Base-by-base conservation (phyloP, 2,329 filamentous ascomycete species). In the Xenosphaeropsis pyriputrescens region DNA sequence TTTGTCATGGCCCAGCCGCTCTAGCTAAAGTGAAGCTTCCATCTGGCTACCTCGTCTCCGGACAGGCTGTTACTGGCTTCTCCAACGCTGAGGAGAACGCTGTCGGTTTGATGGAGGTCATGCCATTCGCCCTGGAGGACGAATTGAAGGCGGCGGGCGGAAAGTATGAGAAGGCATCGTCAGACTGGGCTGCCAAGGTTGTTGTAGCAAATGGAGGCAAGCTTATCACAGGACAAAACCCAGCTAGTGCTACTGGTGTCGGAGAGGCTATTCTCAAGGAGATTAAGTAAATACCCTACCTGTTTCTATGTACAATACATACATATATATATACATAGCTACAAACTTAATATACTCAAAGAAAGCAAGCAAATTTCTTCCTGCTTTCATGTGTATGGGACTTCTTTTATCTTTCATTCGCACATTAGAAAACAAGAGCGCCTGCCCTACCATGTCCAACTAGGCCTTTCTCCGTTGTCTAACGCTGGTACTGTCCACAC, bases 1-100 rank as follows among this genome's bases (percentile, higher is more conserved):
- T 82, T 35, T 81, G 77, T 62, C 77, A 82, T 56, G 77, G 74
- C 8, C 72, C 76, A 3, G 68, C 68, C 5, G 77, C 67, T 13
- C 61, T 82, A 14, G 61, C 66, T 39, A 67, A 77, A 45, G 75
- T 69, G 19, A 68, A 64, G 47, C 48, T 63, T 29, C 45, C 56
- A 11, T 59, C 66, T 44, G 59, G 63, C 46, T 61, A 63, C 36
- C 56, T 79, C 11, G 54, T 80, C 32, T 55, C 63, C 38, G 74
- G 68, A 36, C 66, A 64, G 52, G 58, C 64, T 36, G 70, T 72
- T 31, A 76, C 73, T 1, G 73, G 68, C n/a, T 72, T 74, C 49
- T 66, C 61, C 31, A 70, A 74, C 48, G 56, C 42, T 0, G 71
- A 75, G 57, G 71, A 75, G 57, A 56, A 61, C 63, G 26, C 57